Evolutionary conservation across 2,329 filamentous ascomycete species (phyloP).

Genomic region (Cercospora citrullina): DNA sequence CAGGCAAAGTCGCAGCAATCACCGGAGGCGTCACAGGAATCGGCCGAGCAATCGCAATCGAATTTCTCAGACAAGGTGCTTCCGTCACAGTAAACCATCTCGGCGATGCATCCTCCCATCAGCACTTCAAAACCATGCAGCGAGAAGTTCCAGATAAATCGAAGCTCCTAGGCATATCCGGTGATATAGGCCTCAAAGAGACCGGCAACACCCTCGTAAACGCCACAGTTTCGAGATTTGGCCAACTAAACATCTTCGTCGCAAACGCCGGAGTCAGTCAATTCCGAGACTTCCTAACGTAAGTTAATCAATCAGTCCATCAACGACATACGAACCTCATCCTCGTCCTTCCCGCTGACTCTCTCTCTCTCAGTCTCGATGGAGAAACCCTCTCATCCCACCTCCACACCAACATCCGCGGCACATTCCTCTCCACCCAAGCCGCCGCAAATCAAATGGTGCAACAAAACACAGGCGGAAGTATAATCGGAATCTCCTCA

Average conservation of each 20-base stretch:
- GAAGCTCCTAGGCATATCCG: constrained; percentile 64
- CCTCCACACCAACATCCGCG: constrained; percentile 77
- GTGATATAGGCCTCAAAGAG: constrained; percentile 73
- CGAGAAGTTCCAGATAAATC: constrained; percentile 40
- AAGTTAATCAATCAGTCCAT: neutral
- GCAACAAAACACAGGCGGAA: constrained; percentile 65
- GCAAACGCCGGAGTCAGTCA: constrained; percentile 86
- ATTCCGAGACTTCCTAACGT: constrained; percentile 84
- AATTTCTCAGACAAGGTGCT: constrained; percentile 74
- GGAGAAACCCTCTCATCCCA: constrained; percentile 66
- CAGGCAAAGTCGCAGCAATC: constrained; percentile 76
- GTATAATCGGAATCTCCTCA: constrained; percentile 73
- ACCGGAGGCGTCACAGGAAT: constrained; percentile 86
- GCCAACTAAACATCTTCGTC: constrained; percentile 67
- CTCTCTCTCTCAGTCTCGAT: constrained; percentile 54
- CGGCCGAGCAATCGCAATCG: constrained; percentile 78
- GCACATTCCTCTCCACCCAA: constrained; percentile 82
- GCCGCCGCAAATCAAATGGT: constrained; percentile 83
- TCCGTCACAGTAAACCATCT: constrained; percentile 79
- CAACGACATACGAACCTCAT: neutral
- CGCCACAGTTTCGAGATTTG: constrained; percentile 61
- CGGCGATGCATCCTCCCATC: constrained; percentile 52
- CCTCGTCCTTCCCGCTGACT: neutral
- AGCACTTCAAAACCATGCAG: constrained; percentile 51
- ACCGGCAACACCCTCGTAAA: constrained; percentile 68